Evolutionary conservation across 352 stramenopile genomes (phyloP), one percentile per base, ranked within the genome.

Genomic region (Phytopythium litorale): DNA sequence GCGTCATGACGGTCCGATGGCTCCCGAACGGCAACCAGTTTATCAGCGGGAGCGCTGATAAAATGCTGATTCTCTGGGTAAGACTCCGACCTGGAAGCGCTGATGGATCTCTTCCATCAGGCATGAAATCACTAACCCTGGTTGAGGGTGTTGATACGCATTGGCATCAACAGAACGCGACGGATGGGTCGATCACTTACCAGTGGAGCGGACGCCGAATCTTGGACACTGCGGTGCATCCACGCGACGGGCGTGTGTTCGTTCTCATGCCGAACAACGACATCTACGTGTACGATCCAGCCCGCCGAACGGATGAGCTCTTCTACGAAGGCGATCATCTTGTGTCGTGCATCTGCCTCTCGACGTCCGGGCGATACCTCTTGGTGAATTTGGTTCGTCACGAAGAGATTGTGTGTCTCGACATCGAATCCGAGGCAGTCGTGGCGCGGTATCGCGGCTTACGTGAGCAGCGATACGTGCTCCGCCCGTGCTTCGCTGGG

Each of bases 1-100:
- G 67, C 23, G 81, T 90, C 16, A 69, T 70, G 6, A 76, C 64
- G 13, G 61, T 88, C 16, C 70, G 77, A 30, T 93, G 84, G 84
- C 45, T 89, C 25, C 77, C 82, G 2, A 67, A 75, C 58, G 79
- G 75, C 3, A 65, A 70, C 18, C 76, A 89, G 33, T 92, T 94
- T 57, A 62, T 92, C 18, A 90, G 74, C 58, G 82, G 80, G 1
- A 94, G 81, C 45, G 65, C 79, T 0, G 79, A 94, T 42, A 91
- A 91, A 30, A 90, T 80, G 13, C 70, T 94, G 13, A 60, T 92
- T 35, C 48, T 94, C 23, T 92, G 84, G 84, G 84, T 94, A 75
- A n/a, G 75, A 25, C 6, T 13, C 19, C 7, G 19, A n/a, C 4
- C 21, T 25, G n/a, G 42, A n/a, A 15, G 9, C 7, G 7, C n/a